Conservation (phyloP, 306 rosid genomes). For the Rosa rugosa region DNA sequence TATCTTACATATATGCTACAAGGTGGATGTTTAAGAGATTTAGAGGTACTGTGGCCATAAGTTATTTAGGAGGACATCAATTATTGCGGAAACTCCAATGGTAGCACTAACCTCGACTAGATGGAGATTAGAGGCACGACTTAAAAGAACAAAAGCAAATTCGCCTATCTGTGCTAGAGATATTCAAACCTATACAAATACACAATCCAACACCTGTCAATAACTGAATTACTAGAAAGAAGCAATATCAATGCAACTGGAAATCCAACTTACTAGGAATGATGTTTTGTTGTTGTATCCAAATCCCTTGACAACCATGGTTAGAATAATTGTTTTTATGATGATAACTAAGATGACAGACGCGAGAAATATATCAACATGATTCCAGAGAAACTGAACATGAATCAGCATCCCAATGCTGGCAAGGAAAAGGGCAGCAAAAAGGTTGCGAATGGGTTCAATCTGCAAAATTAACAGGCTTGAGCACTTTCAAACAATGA, state of each 20-base stretch:
- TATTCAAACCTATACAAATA: constrained; percentile 86
- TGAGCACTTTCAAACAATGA: constrained; percentile 1
- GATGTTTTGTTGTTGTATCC: constrained; percentile 91
- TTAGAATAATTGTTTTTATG: constrained; percentile 71
- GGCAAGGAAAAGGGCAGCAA: constrained; percentile 97
- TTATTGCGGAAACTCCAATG: too few relatives aligned
- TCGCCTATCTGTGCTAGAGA: constrained; percentile 99
- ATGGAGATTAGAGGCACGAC: too few relatives aligned
- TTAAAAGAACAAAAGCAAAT: constrained; percentile 93
- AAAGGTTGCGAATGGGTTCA: constrained; percentile 94
- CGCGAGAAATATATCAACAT: constrained; percentile 91
- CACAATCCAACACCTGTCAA: constrained; percentile 32
- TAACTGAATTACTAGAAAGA: neutral
- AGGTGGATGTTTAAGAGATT: neutral
- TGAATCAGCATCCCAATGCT: constrained; percentile 99
- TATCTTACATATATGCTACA: neutral
- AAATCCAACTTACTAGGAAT: constrained; percentile 68
- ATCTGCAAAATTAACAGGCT: constrained; percentile 54
- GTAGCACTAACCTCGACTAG: too few relatives aligned
- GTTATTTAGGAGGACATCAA: neutral
- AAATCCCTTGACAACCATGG: constrained; percentile 91
- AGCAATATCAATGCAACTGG: neutral
- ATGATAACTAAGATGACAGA: constrained; percentile 90
- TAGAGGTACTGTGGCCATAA: neutral
- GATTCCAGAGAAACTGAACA: constrained; percentile 98